Conservation (phyloP, 768 basidiomycete species). For the Leccinum rimulosum region DNA sequence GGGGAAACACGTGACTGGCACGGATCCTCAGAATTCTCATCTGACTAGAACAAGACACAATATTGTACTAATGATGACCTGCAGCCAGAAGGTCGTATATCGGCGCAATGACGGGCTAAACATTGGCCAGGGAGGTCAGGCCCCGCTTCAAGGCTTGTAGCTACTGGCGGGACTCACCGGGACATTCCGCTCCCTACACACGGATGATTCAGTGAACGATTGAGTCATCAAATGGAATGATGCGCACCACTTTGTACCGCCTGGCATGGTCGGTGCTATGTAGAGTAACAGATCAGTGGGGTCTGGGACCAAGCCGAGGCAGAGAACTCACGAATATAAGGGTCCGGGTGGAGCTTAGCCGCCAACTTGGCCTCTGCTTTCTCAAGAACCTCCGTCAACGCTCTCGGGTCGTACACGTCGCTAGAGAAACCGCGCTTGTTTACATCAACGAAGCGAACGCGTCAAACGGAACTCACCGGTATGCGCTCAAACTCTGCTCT, state of each 20-base stretch:
- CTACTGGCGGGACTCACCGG: slow-evolving; percentile 51
- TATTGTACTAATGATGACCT: slow-evolving; percentile 27
- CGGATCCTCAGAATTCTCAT: neutral
- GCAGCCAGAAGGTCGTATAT: slow-evolving; percentile 58
- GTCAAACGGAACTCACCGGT: slow-evolving; percentile 55
- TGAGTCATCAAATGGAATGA: neutral
- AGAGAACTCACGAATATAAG: slow-evolving; percentile 82
- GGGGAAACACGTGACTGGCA: slow-evolving; percentile 21
- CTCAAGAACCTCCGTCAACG: slow-evolving; percentile 71
- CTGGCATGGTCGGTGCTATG: slow-evolving; percentile 76
- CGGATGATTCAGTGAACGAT: slow-evolving; percentile 1
- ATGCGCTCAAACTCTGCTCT: slow-evolving; percentile 88
- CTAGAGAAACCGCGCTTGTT: slow-evolving; percentile 36
- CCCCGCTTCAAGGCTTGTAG: neutral
- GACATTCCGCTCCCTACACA: slow-evolving; percentile 74
- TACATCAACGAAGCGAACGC: slow-evolving; percentile 15
- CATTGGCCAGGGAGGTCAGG: neutral
- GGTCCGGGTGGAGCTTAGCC: slow-evolving; percentile 78
- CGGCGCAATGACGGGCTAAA: slow-evolving; percentile 59
- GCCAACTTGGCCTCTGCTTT: slow-evolving; percentile 77
- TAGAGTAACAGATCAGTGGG: slow-evolving; percentile 4
- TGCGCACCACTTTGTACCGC: slow-evolving; percentile 93
- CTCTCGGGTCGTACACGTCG: slow-evolving; percentile 81
- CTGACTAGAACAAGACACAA: neutral
- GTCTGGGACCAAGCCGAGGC: neutral